Evolutionary conservation across 805 yeast species (phyloP).

Genomic region (Saturnispora mendoncae): DNA sequence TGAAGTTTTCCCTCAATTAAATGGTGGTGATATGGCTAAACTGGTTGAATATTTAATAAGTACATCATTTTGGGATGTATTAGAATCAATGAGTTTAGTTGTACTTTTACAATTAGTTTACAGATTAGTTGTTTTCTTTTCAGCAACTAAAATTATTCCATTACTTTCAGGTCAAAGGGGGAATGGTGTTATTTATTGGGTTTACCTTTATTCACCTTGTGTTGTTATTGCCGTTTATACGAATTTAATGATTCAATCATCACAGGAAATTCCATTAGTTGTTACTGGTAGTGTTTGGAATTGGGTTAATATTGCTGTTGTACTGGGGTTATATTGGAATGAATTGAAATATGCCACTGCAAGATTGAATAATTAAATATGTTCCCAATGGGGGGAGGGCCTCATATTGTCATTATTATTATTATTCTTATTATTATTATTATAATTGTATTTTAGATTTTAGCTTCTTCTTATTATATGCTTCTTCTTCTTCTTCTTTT

Average conservation of each 20-base stretch:
- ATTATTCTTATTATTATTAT: neutral
- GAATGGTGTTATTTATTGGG: conserved; percentile 26
- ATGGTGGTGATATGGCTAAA: conserved; percentile 34
- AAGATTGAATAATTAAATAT: no score
- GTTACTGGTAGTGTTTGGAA: conserved; percentile 36
- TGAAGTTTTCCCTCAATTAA: conserved; percentile 83
- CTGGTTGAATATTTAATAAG: conserved; percentile 28
- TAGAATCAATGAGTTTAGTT: conserved; percentile 56
- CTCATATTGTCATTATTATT: no score
- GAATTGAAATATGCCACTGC: conserved; percentile 38
- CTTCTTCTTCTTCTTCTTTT: neutral
- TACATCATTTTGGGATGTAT: conserved; percentile 42
- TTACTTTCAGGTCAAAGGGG: conserved; percentile 33
- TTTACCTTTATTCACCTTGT: conserved; percentile 89
- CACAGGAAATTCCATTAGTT: conserved; percentile 52
- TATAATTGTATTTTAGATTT: no score
- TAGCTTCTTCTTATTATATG: neutral
- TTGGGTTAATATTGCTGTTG: conserved; percentile 17
- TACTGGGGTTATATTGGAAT: conserved; percentile 44
- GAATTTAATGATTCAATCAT: conserved; percentile 83
- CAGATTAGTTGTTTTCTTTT: conserved; percentile 73
- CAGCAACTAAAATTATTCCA: conserved; percentile 93
- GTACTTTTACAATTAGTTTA: conserved; percentile 75
- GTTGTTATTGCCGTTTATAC: conserved; percentile 92
- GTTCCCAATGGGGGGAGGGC: no score